These are phyloP conservation scores for Pelagophyceae sp. DNA, from an alignment of 352 stramenopile species.

Conservation along the genomic window DNA sequence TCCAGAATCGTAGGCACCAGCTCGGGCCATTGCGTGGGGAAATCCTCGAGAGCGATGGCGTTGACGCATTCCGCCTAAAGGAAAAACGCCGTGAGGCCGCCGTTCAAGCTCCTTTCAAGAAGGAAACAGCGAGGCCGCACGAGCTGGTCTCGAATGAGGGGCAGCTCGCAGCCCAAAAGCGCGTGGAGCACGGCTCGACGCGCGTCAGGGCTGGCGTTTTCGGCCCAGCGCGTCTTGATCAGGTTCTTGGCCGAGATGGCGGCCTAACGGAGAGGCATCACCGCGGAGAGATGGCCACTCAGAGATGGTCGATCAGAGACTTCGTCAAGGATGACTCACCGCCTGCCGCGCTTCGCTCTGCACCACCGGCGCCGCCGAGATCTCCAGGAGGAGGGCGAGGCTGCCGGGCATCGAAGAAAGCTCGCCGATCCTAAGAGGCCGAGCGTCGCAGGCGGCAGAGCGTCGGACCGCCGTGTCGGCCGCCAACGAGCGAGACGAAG, in stretches of 20 bases:
- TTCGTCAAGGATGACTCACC: neutral
- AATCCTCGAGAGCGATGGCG: constrained; percentile 85
- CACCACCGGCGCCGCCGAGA: neutral
- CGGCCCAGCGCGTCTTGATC: constrained; percentile 84
- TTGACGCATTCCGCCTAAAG: constrained; percentile 87
- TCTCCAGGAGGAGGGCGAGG: neutral
- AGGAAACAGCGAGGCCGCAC: too few relatives aligned
- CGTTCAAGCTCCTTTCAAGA: too few relatives aligned
- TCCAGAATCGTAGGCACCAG: constrained; percentile 61
- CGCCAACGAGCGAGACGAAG: neutral
- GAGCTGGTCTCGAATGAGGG: constrained; percentile 39
- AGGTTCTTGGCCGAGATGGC: constrained; percentile 91
- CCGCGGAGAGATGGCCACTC: neutral
- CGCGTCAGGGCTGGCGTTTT: constrained; percentile 61
- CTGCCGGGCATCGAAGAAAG: neutral
- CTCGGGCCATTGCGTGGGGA: constrained; percentile 81
- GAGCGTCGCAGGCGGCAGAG: neutral
- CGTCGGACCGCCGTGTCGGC: neutral
- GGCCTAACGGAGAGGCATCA: constrained; percentile 31
- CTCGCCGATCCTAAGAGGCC: neutral
- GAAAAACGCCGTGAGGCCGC: too few relatives aligned
- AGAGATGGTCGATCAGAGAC: neutral
- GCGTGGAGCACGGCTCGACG: constrained; percentile 46
- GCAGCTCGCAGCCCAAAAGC: constrained; percentile 45
- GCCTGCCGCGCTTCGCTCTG: neutral